Percentiles rank a stretch among this genome's conserved stretches.
Conservation (phyloP, 768 basidiomycete genomes). For the Cubamyces sp. region DNA sequence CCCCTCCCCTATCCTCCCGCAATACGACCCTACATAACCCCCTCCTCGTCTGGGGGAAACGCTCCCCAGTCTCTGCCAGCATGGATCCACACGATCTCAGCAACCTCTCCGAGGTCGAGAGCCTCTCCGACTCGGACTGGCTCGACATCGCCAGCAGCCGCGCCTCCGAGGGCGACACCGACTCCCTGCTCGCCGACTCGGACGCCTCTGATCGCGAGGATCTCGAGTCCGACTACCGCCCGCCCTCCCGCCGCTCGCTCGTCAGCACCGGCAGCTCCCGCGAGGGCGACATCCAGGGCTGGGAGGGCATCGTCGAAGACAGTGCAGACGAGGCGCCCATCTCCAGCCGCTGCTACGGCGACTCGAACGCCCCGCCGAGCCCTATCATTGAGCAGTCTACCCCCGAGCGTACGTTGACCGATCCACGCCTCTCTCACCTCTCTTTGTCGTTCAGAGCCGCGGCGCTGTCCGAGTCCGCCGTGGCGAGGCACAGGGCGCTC, state of each 20-base stretch:
- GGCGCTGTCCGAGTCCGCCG: conserved; percentile 25
- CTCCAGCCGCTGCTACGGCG: conserved; percentile 21
- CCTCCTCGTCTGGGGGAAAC: conserved; percentile 1
- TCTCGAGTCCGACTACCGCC: conserved; percentile 42
- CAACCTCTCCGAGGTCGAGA: conserved; percentile 64
- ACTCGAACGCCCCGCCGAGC: neutral
- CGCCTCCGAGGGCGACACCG: conserved; percentile 67
- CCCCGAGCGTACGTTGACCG: neutral
- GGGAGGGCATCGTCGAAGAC: conserved; percentile 79
- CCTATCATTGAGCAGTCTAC: too few species aligned
- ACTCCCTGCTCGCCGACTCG: conserved; percentile 60
- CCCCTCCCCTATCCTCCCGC: conserved; percentile 8
- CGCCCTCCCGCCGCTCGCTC: conserved; percentile 71
- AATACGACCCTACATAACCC: conserved; percentile 6
- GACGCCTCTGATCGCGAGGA: conserved; percentile 67
- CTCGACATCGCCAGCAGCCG: conserved; percentile 74
- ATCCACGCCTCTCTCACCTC: conserved; percentile 23
- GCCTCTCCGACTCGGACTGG: conserved; percentile 82
- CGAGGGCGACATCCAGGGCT: conserved; percentile 71
- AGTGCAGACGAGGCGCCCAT: conserved; percentile 50
- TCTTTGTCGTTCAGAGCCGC: conserved; percentile 27
- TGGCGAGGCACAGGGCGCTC: conserved; percentile 28
- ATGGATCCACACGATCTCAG: conserved; percentile 42
- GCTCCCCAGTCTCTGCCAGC: conserved; percentile 17
- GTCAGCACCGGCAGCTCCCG: conserved; percentile 69